Evolutionary conservation across 108 stramenopile species (phyloP), one percentile per base, ranked within the genome.

Genomic region (Poteriospumella lacustris): DNA sequence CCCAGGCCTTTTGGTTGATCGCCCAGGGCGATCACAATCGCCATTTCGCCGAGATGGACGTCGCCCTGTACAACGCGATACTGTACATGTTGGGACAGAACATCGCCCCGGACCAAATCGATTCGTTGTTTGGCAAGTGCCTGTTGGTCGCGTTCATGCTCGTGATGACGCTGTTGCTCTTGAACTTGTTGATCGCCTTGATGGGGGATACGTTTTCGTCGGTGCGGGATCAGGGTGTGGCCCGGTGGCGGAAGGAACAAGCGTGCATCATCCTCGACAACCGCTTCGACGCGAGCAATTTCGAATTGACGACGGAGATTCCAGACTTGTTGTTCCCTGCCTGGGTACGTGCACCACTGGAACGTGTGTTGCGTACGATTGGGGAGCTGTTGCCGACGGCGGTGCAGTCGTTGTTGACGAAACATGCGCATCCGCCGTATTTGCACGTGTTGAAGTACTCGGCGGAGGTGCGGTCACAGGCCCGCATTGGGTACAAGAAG

Each of bases 151-250:
- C 36, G 12, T 73, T 52, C 47, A 34, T 73, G 70, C 5, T 42
- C n/a, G 36, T 73, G 9, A 33, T 73, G 43, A 15, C 33, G 47
- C 5, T 73, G 5, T 33, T 73, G 47, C 38, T 73, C 31, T 24
- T 73, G 3, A 73, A 73, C 36, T 9, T 73, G 24, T 38, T 73
- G 41, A 73, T 73, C 36, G 70, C 70, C 9, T 56, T 73, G 28
- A 73, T 73, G 70, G 70, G 70, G 31, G 70, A 73, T 5, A 73
- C 24, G 26, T 73, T 73, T 38, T 73, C 70, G 36, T 5, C 15
- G 26, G 70, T 73, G 28, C 43, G 47, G 9, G 70, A 36, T 5
- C 9, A 73, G 36, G 70, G 70, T 42, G 15, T 42, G 31, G 70
- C 70, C 9, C 70, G 5, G 5, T 73, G 70, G 70, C 36, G 70